phyloP scores from a whole-genome alignment of 768 basidiomycete genomes.

The Termitomyces sp. region DNA sequence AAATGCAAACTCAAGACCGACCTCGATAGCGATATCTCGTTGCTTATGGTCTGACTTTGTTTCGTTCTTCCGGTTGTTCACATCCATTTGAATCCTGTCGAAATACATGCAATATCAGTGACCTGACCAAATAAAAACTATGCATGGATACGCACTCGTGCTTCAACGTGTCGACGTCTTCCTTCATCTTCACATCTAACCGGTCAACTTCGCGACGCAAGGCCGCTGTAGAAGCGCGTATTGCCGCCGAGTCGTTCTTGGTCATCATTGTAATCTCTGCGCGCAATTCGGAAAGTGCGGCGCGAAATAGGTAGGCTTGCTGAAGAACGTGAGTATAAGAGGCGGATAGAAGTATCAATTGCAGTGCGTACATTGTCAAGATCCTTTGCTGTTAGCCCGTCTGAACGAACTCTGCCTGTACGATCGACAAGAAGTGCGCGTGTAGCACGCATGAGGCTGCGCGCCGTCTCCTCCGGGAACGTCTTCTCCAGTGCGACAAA shows the following conservation, averaged over 20 bases:
- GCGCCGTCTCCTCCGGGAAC: slow-evolving; percentile 71
- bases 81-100: slow-evolving; percentile 89
- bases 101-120: not conserved
- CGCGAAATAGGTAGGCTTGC: slow-evolving; percentile 96
- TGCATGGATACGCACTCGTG: slow-evolving; percentile 69
- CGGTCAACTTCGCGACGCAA: slow-evolving; percentile 85
- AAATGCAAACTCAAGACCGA: slow-evolving; percentile 22
- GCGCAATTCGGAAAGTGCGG: slow-evolving; percentile 86
- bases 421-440: slow-evolving; percentile 77
- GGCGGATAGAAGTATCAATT: not conserved
- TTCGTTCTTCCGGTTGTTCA: slow-evolving; percentile 92
- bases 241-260: slow-evolving; percentile 80
- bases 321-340: slow-evolving; percentile 24
- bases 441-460: slow-evolving; percentile 80
- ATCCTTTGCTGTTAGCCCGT: slow-evolving; percentile 73
- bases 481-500: slow-evolving; percentile 66
- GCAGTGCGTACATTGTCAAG: slow-evolving; percentile 66
- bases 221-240: slow-evolving; percentile 71
- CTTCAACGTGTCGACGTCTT: slow-evolving; percentile 82
- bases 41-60: slow-evolving; percentile 78
- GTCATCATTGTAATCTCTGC: slow-evolving; percentile 81
- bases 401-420: slow-evolving; percentile 63
- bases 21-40: slow-evolving; percentile 84
- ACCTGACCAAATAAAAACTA: not conserved
- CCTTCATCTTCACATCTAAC: slow-evolving; percentile 88